These are phyloP conservation scores for Cutaneotrichosporon cyanovorans DNA, from an alignment of 1,284 basidiomycete species.

Conservation along the genomic window DNA sequence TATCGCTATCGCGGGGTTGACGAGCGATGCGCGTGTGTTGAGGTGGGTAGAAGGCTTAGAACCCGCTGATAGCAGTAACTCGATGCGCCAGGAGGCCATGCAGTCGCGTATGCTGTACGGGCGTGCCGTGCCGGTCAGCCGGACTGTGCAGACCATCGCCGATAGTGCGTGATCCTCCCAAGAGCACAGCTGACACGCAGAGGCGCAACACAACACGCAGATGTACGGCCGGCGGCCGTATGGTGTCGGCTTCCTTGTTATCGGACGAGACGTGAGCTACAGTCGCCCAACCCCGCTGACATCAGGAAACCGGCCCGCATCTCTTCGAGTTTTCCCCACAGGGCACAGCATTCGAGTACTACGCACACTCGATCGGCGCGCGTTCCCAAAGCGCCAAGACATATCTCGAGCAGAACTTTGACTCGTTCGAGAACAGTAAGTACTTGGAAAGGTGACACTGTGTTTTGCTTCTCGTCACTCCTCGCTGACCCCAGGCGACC, in stretches of 20 bases:
- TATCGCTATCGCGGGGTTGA: constrained; percentile 95
- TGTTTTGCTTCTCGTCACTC: no score
- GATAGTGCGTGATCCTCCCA: constrained; percentile 58
- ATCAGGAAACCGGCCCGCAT: constrained; percentile 77
- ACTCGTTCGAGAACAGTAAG: constrained; percentile 75
- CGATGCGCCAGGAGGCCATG: constrained; percentile 99
- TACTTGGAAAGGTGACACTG: constrained; percentile 24
- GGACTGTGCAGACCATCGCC: constrained; percentile 86
- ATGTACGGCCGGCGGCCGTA: constrained; percentile 96
- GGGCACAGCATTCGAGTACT: constrained; percentile 96
- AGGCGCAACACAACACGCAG: constrained; percentile 98
- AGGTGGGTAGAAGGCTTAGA: constrained; percentile 53
- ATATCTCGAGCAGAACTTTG: constrained; percentile 90
- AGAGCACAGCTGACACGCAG: constrained; percentile 48
- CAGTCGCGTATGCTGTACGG: constrained; percentile 89
- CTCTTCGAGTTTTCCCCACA: constrained; percentile 97
- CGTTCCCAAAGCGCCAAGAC: constrained; percentile 97
- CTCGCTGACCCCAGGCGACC: constrained; percentile 52
- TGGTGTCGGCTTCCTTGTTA: constrained; percentile 96
- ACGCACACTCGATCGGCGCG: constrained; percentile 96
- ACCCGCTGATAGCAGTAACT: constrained; percentile 61
- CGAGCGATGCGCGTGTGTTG: constrained; percentile 92
- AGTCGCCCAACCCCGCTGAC: background rate
- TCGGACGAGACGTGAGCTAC: constrained; percentile 67
- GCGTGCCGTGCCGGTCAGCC: constrained; percentile 85